Conservation (phyloP, 2,329 filamentous ascomycete species). For the Talaromyces sp. region DNA sequence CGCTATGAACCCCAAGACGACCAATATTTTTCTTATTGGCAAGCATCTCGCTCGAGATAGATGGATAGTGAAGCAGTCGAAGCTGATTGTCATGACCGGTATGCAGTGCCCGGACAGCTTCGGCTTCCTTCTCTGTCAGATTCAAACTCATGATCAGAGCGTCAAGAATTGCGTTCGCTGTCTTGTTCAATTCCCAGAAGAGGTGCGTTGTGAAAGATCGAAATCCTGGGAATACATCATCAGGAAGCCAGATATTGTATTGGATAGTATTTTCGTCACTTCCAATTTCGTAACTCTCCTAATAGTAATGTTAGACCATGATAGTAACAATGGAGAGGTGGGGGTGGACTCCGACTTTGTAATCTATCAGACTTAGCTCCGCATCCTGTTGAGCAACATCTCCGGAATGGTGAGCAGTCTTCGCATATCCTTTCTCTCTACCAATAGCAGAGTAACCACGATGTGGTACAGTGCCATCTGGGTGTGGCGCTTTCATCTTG, state of each 20-base stretch:
- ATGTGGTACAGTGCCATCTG: constrained; percentile 46
- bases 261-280: constrained; percentile 44
- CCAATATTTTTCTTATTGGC: constrained; percentile 33
- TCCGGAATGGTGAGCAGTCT: constrained; percentile 37
- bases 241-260: constrained; percentile 51
- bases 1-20: constrained; percentile 49
- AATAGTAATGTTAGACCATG: neutral
- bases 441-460: constrained; percentile 53
- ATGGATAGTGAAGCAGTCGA: constrained; percentile 73
- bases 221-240: constrained; percentile 47
- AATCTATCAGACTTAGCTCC: constrained; percentile 45
- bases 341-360: constrained; percentile 42
- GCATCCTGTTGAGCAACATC: constrained; percentile 41
- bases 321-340: neutral
- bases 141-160: constrained; percentile 48
- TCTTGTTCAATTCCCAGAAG: constrained; percentile 44
- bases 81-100: constrained; percentile 35
- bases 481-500: constrained; percentile 49
- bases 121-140: constrained; percentile 39
- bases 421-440: constrained; percentile 50
- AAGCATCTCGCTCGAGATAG: constrained; percentile 65
- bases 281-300: constrained; percentile 50
- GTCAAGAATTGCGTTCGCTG: constrained; percentile 44
- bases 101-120: constrained; percentile 6
- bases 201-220: constrained; percentile 37